A percentile compares a stretch with the other conserved stretches of the same genome.
phyloP scores from a whole-genome alignment of 371 early-diverging fungal genomes.

The Syncephalastrum sp. region DNA sequence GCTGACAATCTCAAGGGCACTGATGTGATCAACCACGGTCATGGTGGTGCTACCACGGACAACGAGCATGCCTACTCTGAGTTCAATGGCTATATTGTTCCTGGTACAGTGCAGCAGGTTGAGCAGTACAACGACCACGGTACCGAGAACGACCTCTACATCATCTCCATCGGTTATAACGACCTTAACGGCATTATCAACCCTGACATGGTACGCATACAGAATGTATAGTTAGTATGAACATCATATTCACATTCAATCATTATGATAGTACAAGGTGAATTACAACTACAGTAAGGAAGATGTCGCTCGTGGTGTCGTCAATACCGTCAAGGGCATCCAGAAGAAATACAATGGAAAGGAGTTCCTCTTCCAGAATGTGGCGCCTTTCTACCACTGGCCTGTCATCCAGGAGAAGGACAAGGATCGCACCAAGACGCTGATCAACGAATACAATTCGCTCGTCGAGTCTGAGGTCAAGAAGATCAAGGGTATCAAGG shows the following conservation, averaged over 20 bases:
- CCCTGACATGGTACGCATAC: not conserved
- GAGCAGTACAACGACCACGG: conserved; percentile 10
- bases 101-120: conserved; percentile 22
- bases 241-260: too few species aligned
- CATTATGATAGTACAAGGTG: conserved; percentile 10
- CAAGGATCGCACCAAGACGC: conserved; percentile 7
- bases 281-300: conserved; percentile 13
- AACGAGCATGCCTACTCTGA: conserved; percentile 22
- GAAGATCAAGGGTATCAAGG: conserved; percentile 9
- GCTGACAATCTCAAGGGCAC: conserved; percentile 25
- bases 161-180: conserved; percentile 27
- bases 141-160: conserved; percentile 14
- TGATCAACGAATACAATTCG: conserved; percentile 17
- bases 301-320: conserved; percentile 14
- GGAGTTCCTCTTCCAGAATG: conserved; percentile 15
- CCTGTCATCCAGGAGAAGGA: conserved; percentile 13
- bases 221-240: too few species aligned
- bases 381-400: conserved; percentile 21
- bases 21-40: conserved; percentile 41
- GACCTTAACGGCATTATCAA: conserved; percentile 25
- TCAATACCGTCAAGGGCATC: conserved; percentile 10
- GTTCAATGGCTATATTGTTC: conserved; percentile 18
- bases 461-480: conserved; percentile 8
- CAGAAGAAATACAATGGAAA: conserved; percentile 18
- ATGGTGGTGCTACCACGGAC: conserved; percentile 58